phyloP scores from a whole-genome alignment of 371 early-diverging fungal species.

The Chytridium lagenaria region DNA sequence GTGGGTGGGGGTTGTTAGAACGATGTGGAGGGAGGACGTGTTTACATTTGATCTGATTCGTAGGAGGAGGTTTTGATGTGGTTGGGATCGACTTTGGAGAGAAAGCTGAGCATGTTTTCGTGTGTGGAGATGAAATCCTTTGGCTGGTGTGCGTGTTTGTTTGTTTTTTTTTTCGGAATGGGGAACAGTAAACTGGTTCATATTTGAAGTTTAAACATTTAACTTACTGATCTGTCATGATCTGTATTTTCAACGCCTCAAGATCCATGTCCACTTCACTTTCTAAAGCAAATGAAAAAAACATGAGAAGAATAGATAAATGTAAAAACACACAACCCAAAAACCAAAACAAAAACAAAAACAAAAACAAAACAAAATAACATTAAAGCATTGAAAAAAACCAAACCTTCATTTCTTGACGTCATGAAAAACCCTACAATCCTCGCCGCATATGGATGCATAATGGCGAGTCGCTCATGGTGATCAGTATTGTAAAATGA shows the following conservation, averaged over 20 bases:
- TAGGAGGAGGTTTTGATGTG: neutral
- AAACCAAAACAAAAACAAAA: too few relatives aligned
- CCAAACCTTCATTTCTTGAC: neutral
- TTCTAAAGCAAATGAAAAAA: neutral
- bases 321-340: too few relatives aligned
- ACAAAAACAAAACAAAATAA: too few relatives aligned
- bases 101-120: constrained; percentile 8
- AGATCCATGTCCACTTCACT: neutral
- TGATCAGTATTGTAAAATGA: neutral
- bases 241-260: neutral
- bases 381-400: neutral
- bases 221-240: neutral
- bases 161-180: neutral
- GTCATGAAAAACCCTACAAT: neutral
- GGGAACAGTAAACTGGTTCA: neutral
- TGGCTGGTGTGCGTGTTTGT: too few relatives aligned
- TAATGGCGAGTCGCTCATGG: neutral
- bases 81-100: neutral
- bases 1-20: too few relatives aligned
- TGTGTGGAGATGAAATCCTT: neutral
- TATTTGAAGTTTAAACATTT: neutral
- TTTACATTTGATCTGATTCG: neutral
- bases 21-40: neutral
- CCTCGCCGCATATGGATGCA: neutral
- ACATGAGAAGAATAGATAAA: too few relatives aligned